These are phyloP conservation scores for Harringtonia lauricola DNA, from an alignment of 2,329 filamentous ascomycete genomes.

Conservation along the genomic window DNA sequence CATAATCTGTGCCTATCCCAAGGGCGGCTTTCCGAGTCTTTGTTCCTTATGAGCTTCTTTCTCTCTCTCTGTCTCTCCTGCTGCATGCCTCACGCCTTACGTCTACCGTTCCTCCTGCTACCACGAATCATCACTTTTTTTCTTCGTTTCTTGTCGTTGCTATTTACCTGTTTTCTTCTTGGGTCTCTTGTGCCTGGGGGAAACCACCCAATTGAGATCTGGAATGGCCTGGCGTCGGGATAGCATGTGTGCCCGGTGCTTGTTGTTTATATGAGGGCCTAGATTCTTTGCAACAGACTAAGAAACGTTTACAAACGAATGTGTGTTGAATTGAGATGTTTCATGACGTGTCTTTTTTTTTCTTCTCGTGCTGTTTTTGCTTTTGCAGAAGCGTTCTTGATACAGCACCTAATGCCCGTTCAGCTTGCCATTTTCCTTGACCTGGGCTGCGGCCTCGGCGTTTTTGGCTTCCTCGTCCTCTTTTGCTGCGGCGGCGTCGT, in stretches of 20 bases:
- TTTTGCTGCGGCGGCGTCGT: conserved; percentile 2
- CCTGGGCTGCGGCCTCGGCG: too few species aligned
- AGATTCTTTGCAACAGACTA: too few species aligned
- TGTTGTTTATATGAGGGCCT: neutral
- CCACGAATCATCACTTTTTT: neutral
- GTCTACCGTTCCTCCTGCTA: neutral
- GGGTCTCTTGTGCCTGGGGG: neutral
- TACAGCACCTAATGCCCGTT: too few species aligned
- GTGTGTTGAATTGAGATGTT: too few species aligned
- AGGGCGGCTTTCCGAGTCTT: neutral
- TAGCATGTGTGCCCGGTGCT: neutral
- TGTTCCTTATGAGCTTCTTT: neutral
- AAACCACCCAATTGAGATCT: neutral
- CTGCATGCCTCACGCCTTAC: neutral
- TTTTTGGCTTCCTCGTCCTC: neutral
- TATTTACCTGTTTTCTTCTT: neutral
- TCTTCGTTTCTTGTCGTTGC: neutral
- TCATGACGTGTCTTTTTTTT: too few species aligned
- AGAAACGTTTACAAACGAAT: too few species aligned
- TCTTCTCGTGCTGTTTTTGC: too few species aligned
- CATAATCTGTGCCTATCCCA: conserved; percentile 1
- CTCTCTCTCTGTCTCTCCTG: neutral
- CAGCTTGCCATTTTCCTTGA: too few species aligned
- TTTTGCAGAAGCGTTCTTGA: too few species aligned
- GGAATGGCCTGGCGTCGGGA: conserved; percentile 1